These are phyloP conservation scores for Vigna radiata DNA, from an alignment of 306 rosid species.

Conservation along the genomic window DNA sequence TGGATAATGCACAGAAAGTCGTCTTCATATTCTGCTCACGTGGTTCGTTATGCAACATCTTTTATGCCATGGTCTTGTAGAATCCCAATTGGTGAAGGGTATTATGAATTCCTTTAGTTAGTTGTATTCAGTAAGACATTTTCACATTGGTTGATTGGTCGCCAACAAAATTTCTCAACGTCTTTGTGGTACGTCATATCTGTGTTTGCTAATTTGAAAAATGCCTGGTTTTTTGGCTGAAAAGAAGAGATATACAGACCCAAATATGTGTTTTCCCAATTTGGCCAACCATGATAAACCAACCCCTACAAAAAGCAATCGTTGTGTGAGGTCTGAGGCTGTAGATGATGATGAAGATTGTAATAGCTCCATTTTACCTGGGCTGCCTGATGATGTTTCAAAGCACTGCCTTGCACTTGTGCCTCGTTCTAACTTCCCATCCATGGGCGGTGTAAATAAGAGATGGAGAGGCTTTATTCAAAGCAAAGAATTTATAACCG, in stretches of 20 bases:
- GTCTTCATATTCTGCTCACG: slow-evolving; percentile 74
- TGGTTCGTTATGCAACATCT: slow-evolving; percentile 75
- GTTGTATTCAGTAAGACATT: background rate
- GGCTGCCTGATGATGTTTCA: slow-evolving; percentile 94
- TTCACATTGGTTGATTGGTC: slow-evolving; percentile 38
- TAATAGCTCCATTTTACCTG: slow-evolving; percentile 65
- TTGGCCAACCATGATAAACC: slow-evolving; percentile 50
- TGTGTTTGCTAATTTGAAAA: slow-evolving; percentile 44
- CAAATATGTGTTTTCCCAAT: slow-evolving; percentile 67
- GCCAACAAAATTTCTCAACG: slow-evolving; percentile 42
- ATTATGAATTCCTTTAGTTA: slow-evolving; percentile 67
- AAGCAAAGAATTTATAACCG: slow-evolving; percentile 78
- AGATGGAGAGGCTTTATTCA: slow-evolving; percentile 86
- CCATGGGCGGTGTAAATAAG: slow-evolving; percentile 80
- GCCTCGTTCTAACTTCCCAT: slow-evolving; percentile 74
- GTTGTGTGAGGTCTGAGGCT: slow-evolving; percentile 45
- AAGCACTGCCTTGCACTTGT: slow-evolving; percentile 89
- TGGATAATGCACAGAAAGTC: slow-evolving; percentile 77
- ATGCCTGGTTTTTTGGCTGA: slow-evolving; percentile 73
- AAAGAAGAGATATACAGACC: slow-evolving; percentile 62
- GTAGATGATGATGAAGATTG: slow-evolving; percentile 49
- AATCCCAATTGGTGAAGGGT: slow-evolving; percentile 86
- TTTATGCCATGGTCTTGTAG: slow-evolving; percentile 92
- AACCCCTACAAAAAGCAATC: slow-evolving; percentile 53
- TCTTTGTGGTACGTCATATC: slow-evolving; percentile 41